Evolutionary conservation across 495 filamentous ascomycete species (phyloP), one percentile per base, ranked within the genome.

Genomic region (Penicillium simplicissimum): DNA sequence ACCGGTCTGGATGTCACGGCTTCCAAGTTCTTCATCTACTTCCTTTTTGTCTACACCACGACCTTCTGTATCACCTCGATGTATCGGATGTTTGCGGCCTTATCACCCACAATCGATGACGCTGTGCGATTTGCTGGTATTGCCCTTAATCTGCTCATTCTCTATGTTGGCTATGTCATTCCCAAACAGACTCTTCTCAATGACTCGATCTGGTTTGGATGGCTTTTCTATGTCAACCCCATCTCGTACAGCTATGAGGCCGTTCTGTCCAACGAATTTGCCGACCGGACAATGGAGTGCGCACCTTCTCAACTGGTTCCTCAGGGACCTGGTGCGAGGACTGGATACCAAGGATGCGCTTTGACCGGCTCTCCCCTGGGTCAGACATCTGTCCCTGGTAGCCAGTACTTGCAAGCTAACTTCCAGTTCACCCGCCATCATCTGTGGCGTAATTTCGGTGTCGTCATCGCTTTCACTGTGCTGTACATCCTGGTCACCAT

Each of bases 151-250:
- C 70, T 92, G 23, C 62, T 81, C 53, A 72, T 96, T 62, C 82
- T 96, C 17, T 97, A 90, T 66, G 91, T 89, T 17, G 92, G 92
- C 53, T 97, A 89, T 75, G 79, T 91, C 8, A 89, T 96, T 61
- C 88, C 90, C 1, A 87, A 86, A 10, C 78, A 77, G 13, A 75
- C 81, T 31, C 87, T 96, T 78, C 66, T 81, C 8, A 70, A 84
- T 55, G 79, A 84, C 0, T 79, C 83, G 40, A 86, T 91, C 42
- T 96, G 92, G 92, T 91, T 93, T 64, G 81, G 83, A 31, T 96
- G 92, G 92, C 72, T 95, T 3, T 82, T 82, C 57, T 89, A 85
- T 62, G 77, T 96, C 67, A 90, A 93, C 63, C 92, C 92, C 0
- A 71, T 94, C 34, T 78, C 84, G 2, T 96, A 92, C 69, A 82